Percentiles rank a stretch among this genome's conserved stretches.
Conservation (phyloP, 169 alveolate genomes). For the Cryptosporidium andersoni region DNA sequence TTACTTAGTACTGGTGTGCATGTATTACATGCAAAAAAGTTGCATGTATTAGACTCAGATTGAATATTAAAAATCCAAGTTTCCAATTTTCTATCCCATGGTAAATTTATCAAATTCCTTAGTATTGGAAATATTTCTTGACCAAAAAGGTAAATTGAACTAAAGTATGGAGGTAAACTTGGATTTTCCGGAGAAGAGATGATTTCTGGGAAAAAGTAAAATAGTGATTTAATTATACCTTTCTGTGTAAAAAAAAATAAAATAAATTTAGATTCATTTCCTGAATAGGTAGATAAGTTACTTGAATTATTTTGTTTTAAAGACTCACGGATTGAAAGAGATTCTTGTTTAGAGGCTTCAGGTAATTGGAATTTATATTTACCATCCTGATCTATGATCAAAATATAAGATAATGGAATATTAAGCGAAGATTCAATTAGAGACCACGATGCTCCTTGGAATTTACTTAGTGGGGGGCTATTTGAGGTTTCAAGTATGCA, state of each 20-base stretch:
- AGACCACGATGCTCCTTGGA: background rate
- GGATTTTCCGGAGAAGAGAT: too few relatives aligned
- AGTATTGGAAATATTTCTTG: conserved; percentile 1
- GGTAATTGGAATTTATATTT: background rate
- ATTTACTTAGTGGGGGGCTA: background rate
- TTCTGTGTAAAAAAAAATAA: conserved; percentile 35
- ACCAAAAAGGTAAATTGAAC: conserved; percentile 29
- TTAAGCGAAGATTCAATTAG: conserved; percentile 29
- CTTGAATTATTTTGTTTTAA: too few relatives aligned
- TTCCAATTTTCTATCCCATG: conserved; percentile 14
- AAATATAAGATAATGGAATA: conserved; percentile 34
- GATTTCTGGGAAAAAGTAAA: conserved; percentile 41
- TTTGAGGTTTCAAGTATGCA: background rate
- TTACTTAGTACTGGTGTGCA: too few relatives aligned
- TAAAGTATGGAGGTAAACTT: conserved; percentile 35
- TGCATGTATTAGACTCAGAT: too few relatives aligned
- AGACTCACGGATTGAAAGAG: too few relatives aligned
- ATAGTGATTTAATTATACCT: conserved; percentile 27
- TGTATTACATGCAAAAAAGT: too few relatives aligned
- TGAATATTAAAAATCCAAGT: conserved; percentile 2
- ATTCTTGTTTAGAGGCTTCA: too few relatives aligned
- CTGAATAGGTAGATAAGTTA: conserved; percentile 4
- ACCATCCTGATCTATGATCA: conserved; percentile 6
- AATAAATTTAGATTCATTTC: background rate
- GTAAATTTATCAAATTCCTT: conserved; percentile 6